A percentile compares a stretch with the other conserved stretches of the same genome.
These are phyloP conservation scores for Phytophthora fragariaefolia DNA, from an alignment of 352 stramenopile species.

Conservation along the genomic window DNA sequence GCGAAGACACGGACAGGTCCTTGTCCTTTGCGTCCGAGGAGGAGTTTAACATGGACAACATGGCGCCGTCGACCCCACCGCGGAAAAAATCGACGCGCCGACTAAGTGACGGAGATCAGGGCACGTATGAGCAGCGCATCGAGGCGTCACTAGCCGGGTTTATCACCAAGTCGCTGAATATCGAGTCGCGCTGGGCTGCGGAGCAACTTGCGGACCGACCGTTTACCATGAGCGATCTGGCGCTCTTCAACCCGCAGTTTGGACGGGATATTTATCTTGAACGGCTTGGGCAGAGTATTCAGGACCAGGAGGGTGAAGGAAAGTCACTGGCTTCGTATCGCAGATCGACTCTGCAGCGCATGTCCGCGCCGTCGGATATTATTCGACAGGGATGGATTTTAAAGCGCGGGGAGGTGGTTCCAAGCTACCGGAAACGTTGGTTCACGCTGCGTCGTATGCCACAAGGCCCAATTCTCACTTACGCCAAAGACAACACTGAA, in stretches of 20 bases:
- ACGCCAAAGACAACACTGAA: conserved; percentile 69
- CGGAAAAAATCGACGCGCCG: conserved; percentile 39
- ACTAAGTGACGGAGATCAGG: conserved; percentile 52
- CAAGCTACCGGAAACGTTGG: conserved; percentile 82
- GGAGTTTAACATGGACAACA: conserved; percentile 45
- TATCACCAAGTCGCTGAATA: conserved; percentile 56
- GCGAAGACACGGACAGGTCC: conserved; percentile 74
- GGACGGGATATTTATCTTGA: conserved; percentile 76
- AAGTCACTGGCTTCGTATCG: conserved; percentile 75
- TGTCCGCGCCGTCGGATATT: conserved; percentile 50
- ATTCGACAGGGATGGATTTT: conserved; percentile 78
- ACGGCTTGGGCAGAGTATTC: conserved; percentile 61
- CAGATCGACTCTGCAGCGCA: conserved; percentile 65
- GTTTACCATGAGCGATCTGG: conserved; percentile 76
- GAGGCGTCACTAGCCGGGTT: conserved; percentile 65
- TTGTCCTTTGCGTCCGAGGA: conserved; percentile 69
- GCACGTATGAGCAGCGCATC: conserved; percentile 72
- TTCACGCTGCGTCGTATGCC: conserved; percentile 81
- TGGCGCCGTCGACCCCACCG: conserved; percentile 33
- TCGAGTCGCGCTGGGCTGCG: conserved; percentile 43
- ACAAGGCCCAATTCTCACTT: conserved; percentile 80
- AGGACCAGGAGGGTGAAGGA: conserved; percentile 60
- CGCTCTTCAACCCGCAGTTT: conserved; percentile 74
- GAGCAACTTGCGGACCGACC: conserved; percentile 35
- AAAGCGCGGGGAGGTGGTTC: conserved; percentile 80